These are phyloP conservation scores for Scutellaria galericulata DNA, from an alignment of 257 asterid genomes.

Conservation along the genomic window DNA sequence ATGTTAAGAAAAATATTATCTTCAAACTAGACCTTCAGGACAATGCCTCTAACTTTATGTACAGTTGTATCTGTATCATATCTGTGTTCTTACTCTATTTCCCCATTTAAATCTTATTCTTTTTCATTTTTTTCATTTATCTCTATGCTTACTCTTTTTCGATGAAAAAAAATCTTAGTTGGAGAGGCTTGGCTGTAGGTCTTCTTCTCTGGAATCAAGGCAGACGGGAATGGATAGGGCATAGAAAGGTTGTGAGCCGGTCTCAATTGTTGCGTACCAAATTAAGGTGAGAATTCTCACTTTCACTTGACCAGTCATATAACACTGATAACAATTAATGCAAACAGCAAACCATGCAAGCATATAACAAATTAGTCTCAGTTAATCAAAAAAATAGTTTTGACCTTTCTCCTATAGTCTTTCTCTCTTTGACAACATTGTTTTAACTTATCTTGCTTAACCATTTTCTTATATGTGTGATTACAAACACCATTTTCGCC, in stretches of 20 bases:
- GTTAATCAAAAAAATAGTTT: conserved; percentile 2
- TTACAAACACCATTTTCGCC: neutral
- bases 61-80: conserved; percentile 9
- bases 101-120: neutral
- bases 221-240: conserved; percentile 73
- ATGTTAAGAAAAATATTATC: neutral
- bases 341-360: conserved; percentile 1
- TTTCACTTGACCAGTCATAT: neutral
- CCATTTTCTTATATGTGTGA: neutral
- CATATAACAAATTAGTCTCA: neutral
- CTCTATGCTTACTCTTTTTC: neutral
- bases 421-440: neutral
- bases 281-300: conserved; percentile 48
- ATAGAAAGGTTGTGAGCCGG: conserved; percentile 39
- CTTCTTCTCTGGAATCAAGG: conserved; percentile 70
- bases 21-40: neutral
- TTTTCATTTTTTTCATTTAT: neutral
- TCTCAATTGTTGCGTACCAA: conserved; percentile 49
- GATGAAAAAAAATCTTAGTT: conserved; percentile 29
- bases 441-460: neutral
- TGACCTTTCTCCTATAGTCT: neutral
- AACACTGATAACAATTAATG: neutral
- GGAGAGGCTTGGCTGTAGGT: conserved; percentile 50
- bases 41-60: neutral
- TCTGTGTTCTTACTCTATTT: neutral